These are phyloP conservation scores for Trichopus zeylanicus DNA, from an alignment of 116 monocot genomes.

Conservation along the genomic window DNA sequence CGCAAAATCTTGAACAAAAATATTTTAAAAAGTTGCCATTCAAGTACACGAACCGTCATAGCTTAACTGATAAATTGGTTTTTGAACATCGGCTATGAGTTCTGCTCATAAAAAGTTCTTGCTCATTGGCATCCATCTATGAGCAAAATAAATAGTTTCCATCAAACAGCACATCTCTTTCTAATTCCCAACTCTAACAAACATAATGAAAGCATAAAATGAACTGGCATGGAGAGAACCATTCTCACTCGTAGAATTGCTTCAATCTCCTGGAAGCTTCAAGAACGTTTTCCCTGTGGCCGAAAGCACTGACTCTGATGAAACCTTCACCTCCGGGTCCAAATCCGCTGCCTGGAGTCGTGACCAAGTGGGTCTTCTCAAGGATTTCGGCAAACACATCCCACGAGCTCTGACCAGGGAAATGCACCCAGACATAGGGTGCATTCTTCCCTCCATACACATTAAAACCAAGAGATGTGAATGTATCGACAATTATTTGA, in stretches of 20 bases:
- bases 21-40: too few relatives aligned
- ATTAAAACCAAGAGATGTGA: constrained; percentile 60
- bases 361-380: constrained; percentile 74
- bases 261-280: constrained; percentile 76
- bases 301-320: constrained; percentile 76
- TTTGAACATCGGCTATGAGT: too few relatives aligned
- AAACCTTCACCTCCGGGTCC: constrained; percentile 91
- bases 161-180: too few relatives aligned
- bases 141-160: too few relatives aligned
- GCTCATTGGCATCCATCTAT: too few relatives aligned
- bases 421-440: constrained; percentile 91
- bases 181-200: too few relatives aligned
- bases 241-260: constrained; percentile 51
- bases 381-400: constrained; percentile 87
- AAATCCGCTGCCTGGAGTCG: constrained; percentile 86
- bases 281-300: constrained; percentile 59
- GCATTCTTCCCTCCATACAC: constrained; percentile 84
- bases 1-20: too few relatives aligned
- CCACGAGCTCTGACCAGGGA: constrained; percentile 78
- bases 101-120: too few relatives aligned
- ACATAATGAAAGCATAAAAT: neutral
- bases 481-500: constrained; percentile 50
- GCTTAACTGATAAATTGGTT: too few relatives aligned
- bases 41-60: too few relatives aligned
- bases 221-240: neutral